Evolutionary conservation across 75 land plant genomes (phyloP).

Genomic region (Pinus albicaulis): DNA sequence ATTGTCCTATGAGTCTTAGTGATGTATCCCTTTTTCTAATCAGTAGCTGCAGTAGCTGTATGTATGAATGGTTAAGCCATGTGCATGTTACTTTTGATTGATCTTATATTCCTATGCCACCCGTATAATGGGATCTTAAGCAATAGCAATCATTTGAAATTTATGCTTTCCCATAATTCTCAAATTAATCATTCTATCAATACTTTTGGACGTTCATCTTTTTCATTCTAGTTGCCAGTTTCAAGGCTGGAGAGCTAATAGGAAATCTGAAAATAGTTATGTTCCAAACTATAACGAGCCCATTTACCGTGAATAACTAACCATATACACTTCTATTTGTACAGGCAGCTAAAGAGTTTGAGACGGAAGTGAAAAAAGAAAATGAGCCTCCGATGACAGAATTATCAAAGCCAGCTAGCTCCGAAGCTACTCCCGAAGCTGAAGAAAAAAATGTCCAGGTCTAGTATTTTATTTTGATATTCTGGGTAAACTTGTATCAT

Average conservation of each 20-base stretch:
- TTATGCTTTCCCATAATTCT: neutral
- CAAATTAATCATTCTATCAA: too few species aligned
- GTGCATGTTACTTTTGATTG: too few species aligned
- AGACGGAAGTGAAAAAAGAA: conserved; percentile 14
- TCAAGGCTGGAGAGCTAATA: neutral
- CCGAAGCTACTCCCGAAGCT: neutral
- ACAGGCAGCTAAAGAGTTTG: conserved; percentile 17
- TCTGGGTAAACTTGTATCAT: too few species aligned
- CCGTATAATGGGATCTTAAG: neutral
- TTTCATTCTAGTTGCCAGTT: neutral
- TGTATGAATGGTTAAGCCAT: too few species aligned
- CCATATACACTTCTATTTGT: neutral
- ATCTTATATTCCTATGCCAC: too few species aligned
- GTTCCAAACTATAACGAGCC: neutral
- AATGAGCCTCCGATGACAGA: neutral
- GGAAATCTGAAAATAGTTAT: neutral
- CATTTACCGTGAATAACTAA: neutral
- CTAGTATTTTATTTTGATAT: too few species aligned
- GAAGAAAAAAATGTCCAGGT: neutral
- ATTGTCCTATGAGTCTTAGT: too few species aligned
- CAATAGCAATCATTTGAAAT: neutral
- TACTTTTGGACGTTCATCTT: neutral
- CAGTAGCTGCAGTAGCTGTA: too few species aligned
- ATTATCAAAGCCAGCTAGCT: neutral
- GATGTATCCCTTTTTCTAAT: too few species aligned